A percentile compares a stretch with the other conserved stretches of the same genome.
phyloP scores from a whole-genome alignment of 148 eudicot genomes.

The Polygonum aviculare region DNA sequence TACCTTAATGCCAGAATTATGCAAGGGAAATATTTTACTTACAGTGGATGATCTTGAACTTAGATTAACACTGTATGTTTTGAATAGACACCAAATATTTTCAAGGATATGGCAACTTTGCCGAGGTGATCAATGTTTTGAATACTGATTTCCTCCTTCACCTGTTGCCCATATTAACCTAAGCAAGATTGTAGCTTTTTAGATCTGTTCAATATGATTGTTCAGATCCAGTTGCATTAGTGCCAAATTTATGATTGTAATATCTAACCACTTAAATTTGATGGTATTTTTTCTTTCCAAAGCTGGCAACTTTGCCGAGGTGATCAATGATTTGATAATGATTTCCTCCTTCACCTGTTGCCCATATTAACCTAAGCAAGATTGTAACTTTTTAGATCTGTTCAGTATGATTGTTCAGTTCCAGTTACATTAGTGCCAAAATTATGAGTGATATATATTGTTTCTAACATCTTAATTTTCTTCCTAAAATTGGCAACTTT shows the following conservation, averaged over 20 bases:
- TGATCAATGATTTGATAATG: constrained; percentile 12
- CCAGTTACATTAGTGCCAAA: not conserved
- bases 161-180: constrained; percentile 33
- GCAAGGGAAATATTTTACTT: not conserved
- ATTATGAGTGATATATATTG: not conserved
- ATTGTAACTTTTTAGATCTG: not conserved
- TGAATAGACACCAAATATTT: not conserved
- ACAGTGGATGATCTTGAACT: no score
- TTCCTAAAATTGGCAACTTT: not conserved
- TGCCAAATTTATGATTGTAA: not conserved
- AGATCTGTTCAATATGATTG: not conserved
- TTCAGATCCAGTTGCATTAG: not conserved
- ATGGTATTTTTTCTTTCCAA: no score
- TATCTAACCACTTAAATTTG: no score
- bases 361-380: constrained; percentile 23
- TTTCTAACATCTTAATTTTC: not conserved
- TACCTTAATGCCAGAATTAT: not conserved
- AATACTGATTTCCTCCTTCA: constrained; percentile 25
- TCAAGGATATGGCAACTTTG: not conserved
- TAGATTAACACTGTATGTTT: not conserved
- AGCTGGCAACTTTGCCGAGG: constrained; percentile 1
- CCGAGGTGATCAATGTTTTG: constrained; percentile 7
- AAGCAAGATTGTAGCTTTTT: constrained; percentile 7
- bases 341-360: constrained; percentile 36
- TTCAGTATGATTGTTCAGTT: not conserved